These are phyloP conservation scores for Scedosporium apiospermum DNA, from an alignment of 2,329 filamentous ascomycete genomes.

Conservation along the genomic window DNA sequence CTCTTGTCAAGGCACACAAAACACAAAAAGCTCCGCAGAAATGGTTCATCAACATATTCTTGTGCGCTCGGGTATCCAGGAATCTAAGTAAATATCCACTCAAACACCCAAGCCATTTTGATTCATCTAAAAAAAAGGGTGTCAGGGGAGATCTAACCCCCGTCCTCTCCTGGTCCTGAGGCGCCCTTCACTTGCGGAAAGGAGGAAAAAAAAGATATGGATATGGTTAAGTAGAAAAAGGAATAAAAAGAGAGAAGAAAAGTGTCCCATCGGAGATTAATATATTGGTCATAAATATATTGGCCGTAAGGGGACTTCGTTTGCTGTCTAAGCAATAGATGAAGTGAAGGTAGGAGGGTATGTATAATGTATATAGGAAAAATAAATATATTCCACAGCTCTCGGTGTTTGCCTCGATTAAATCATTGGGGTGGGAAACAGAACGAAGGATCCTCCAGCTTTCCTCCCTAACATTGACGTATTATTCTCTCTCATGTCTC, in stretches of 20 bases:
- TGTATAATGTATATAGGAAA: neutral
- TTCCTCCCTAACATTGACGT: neutral
- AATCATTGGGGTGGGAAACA: neutral
- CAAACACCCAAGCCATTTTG: neutral
- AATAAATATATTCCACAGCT: neutral
- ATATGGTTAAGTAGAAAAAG: neutral
- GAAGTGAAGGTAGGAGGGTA: neutral
- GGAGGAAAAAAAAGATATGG: neutral
- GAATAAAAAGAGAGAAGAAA: neutral
- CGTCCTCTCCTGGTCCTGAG: neutral
- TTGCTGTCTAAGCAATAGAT: neutral
- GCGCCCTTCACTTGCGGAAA: neutral
- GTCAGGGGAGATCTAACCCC: neutral
- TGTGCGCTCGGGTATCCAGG: neutral
- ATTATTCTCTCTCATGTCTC: neutral
- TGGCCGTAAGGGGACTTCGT: neutral
- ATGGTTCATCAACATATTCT: neutral
- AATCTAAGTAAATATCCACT: neutral
- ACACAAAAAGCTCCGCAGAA: neutral
- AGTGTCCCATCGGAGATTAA: neutral
- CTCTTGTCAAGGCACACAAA: neutral
- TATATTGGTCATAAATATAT: neutral
- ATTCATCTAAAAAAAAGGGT: neutral
- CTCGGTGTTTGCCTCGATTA: neutral
- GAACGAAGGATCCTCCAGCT: neutral